Conservation (phyloP, 345 rosid species). For the Bretschneidera sinensis region DNA sequence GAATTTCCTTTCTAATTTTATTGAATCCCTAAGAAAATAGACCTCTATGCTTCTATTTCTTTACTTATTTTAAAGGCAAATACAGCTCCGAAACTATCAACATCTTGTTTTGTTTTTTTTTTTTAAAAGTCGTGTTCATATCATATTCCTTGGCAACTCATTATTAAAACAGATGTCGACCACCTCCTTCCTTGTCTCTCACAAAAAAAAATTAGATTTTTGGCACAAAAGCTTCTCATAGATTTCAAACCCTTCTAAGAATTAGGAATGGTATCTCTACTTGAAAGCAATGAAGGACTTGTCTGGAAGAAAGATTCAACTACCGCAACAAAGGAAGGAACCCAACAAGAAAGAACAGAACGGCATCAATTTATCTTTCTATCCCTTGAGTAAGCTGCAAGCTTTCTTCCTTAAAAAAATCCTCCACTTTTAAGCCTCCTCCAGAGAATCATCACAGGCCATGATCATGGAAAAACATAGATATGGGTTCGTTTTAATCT, state of each 20-base stretch:
- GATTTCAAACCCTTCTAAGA: slow-evolving; percentile 4
- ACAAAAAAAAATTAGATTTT: not conserved
- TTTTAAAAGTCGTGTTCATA: no score
- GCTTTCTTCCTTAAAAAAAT: slow-evolving; percentile 7
- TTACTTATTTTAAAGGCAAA: no score
- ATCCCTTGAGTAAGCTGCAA: slow-evolving; percentile 28
- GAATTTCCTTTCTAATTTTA: no score
- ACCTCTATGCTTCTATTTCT: no score
- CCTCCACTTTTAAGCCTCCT: not conserved
- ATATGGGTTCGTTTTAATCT: slow-evolving; percentile 14
- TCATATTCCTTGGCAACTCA: not conserved
- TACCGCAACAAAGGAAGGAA: slow-evolving; percentile 13
- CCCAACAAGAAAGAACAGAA: not conserved
- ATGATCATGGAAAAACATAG: slow-evolving; percentile 30
- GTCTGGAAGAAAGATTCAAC: slow-evolving; percentile 20
- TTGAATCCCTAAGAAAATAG: no score
- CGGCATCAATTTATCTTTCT: slow-evolving; percentile 1
- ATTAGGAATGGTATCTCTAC: slow-evolving; percentile 23
- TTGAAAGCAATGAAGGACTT: slow-evolving; percentile 30
- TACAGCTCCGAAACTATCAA: no score
- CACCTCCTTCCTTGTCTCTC: no score
- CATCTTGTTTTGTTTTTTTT: no score
- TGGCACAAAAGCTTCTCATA: not conserved
- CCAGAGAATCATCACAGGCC: not conserved
- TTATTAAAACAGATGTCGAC: slow-evolving; percentile 13